phyloP scores from a whole-genome alignment of 257 asterid species.

The Primulina huaijiensis region DNA sequence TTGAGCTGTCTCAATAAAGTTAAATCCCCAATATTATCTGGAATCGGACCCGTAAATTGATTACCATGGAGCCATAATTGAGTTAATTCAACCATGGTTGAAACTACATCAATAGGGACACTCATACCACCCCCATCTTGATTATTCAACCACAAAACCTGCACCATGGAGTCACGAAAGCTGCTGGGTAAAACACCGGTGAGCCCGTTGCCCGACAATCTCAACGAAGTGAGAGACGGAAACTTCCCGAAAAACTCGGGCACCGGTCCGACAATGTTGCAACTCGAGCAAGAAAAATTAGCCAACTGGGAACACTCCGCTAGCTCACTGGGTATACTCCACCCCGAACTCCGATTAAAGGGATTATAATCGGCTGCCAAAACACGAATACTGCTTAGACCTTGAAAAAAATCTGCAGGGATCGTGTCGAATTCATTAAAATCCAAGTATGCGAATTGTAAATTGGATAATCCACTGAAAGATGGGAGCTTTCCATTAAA shows the following conservation, averaged over 20 bases:
- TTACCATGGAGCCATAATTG: conserved; percentile 73
- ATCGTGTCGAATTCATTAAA: conserved; percentile 58
- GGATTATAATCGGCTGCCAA: conserved; percentile 74
- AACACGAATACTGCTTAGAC: conserved; percentile 48
- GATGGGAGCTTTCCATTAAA: conserved; percentile 60
- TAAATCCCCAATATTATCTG: conserved; percentile 56
- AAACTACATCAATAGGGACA: conserved; percentile 52
- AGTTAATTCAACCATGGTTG: conserved; percentile 51
- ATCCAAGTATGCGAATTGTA: conserved; percentile 63
- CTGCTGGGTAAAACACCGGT: conserved; percentile 50
- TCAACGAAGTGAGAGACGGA: conserved; percentile 47
- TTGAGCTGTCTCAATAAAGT: conserved; percentile 50
- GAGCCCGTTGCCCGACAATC: conserved; percentile 52
- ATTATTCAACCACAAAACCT: conserved; percentile 71
- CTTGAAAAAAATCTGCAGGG: conserved; percentile 65
- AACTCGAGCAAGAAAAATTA: conserved; percentile 65
- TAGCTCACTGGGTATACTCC: conserved; percentile 57
- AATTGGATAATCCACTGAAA: conserved; percentile 63
- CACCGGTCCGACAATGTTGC: conserved; percentile 61
- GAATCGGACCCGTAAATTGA: conserved; percentile 59
- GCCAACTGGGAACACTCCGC: conserved; percentile 55
- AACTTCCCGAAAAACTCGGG: conserved; percentile 71
- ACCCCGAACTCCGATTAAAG: conserved; percentile 58
- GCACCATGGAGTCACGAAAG: conserved; percentile 56
- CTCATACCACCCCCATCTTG: conserved; percentile 56